Evolutionary conservation across 1,139 yeast species (phyloP), one percentile per base, ranked within the genome.

Genomic region (Magnusiomyces suaveolens): DNA sequence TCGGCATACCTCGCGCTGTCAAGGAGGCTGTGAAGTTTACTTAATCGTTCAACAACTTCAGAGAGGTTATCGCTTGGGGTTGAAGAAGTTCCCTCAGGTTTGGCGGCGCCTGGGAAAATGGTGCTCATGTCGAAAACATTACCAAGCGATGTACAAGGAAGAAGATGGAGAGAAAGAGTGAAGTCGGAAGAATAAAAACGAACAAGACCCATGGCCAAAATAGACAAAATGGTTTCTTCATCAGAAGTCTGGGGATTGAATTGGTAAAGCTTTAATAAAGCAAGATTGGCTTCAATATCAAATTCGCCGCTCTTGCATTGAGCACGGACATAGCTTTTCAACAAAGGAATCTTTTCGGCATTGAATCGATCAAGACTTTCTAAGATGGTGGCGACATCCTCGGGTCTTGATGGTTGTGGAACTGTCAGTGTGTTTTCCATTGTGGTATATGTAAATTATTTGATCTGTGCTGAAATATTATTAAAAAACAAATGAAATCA

Each of bases 231-330:
- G 32, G 68, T 62, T 16, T 73, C 75, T 55, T 75, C 76, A 43
- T 66, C 67, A n/a, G 68, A 61, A 14, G 69, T 61, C 48, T 72
- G 72, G 21, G 67, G 61, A 60, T 70, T 70, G 63, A 71, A 66
- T 56, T 69, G 74, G 59, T 70, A 75, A 52, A 76, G 68, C 58
- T 76, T 76, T 56, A 76, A 66, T 36, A 75, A 66, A 1, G 79
- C 80, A 62, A 75, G 61, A 61, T 75, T 75, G 57, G 79, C 75
- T 56, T 67, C 69, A 51, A 74, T 65, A 60, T 76, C 80, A 57
- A 69, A 68, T 57, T 68, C 66, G 20, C 70, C 71, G 29, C 66
- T 66, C 25, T 63, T 57, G 59, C 75, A 73, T 60, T 76, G 80
- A 39, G 65, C 60, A 43, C 62, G 60, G 49, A 75, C 70, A 58